Evolutionary conservation across 148 eudicot species (phyloP).

Genomic region (Bassia scoparia): DNA sequence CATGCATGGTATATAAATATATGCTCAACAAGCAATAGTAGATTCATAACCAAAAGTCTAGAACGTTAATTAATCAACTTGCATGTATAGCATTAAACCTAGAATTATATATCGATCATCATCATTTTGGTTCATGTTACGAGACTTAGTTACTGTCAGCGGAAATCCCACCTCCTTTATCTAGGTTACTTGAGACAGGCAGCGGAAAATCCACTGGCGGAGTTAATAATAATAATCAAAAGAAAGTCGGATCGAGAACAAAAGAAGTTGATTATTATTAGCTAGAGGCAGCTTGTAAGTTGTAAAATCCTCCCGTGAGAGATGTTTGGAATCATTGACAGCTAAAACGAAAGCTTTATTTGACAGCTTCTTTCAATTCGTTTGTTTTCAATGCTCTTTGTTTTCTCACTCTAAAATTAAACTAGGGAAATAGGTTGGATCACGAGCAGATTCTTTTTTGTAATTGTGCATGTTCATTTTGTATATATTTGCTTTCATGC

Average conservation of each 20-base stretch:
- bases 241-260: neutral
- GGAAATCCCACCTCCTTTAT: too few relatives aligned
- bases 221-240: neutral
- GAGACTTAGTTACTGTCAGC: too few relatives aligned
- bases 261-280: neutral
- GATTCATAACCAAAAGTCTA: too few relatives aligned
- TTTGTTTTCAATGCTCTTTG: neutral
- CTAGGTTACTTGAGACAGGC: neutral
- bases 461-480: slow-evolving; percentile 8
- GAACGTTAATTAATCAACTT: too few relatives aligned
- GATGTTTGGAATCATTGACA: slow-evolving; percentile 10
- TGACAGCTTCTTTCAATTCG: slow-evolving; percentile 4
- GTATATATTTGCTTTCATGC: slow-evolving; percentile 9
- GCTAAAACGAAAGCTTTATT: slow-evolving; percentile 5
- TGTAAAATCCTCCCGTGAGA: slow-evolving; percentile 3
- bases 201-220: neutral
- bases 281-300: neutral
- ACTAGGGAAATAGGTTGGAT: neutral
- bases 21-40: too few relatives aligned
- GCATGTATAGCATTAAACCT: too few relatives aligned
- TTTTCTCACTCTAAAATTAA: neutral
- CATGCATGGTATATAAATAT: too few relatives aligned
- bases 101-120: too few relatives aligned
- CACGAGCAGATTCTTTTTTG: slow-evolving; percentile 8
- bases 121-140: too few relatives aligned